These are phyloP conservation scores for Carex parvula DNA, from an alignment of 176 grass and related monocot species.

Conservation along the genomic window DNA sequence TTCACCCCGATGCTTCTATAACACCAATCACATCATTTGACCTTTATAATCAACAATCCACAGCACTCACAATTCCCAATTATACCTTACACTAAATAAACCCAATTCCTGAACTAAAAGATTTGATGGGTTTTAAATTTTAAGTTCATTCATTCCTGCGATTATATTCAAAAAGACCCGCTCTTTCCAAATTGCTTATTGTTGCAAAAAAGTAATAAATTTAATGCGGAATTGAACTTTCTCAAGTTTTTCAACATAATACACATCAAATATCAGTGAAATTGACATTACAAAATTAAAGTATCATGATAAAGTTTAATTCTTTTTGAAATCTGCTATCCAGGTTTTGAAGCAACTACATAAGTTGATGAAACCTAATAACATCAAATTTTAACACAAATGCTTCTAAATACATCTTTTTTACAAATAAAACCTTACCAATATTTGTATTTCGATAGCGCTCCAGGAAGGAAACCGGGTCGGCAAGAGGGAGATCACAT, in stretches of 20 bases:
- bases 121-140: no score
- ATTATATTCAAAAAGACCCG: no score
- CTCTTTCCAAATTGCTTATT: neutral
- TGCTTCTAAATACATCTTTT: neutral
- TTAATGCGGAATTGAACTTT: neutral
- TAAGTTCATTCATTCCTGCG: no score
- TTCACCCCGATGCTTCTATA: neutral
- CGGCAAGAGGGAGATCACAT: slow-evolving; percentile 44
- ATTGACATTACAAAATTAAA: neutral
- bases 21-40: neutral
- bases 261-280: neutral
- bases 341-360: no score
- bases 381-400: neutral
- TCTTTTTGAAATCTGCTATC: neutral
- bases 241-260: neutral
- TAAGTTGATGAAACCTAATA: no score
- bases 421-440: slow-evolving; percentile 29
- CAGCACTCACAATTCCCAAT: neutral
- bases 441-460: slow-evolving; percentile 57
- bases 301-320: neutral
- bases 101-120: no score
- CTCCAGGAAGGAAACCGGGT: slow-evolving; percentile 54
- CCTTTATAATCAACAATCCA: neutral
- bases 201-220: neutral
- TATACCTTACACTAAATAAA: neutral